These are phyloP conservation scores for Diversispora epigaea DNA, from an alignment of 192 early-diverging fungal genomes.

Conservation along the genomic window DNA sequence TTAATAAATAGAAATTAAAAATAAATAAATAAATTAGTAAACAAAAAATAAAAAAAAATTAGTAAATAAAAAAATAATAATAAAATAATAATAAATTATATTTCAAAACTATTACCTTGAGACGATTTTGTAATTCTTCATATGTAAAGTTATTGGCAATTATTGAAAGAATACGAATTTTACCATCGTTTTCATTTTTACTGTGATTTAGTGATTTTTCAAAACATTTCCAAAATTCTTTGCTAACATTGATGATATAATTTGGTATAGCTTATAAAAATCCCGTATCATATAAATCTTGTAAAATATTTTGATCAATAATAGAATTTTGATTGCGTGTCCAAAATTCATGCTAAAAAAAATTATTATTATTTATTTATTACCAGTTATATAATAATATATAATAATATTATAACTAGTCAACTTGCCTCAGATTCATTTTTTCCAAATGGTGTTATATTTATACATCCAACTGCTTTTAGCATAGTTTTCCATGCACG, in stretches of 20 bases:
- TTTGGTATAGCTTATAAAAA: neutral
- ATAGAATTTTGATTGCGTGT: neutral
- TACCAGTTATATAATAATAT: neutral
- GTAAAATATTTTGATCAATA: neutral
- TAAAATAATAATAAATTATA: too few species aligned
- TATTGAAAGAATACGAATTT: neutral
- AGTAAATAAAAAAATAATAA: too few species aligned
- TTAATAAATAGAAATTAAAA: too few species aligned
- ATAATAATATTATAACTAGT: neutral
- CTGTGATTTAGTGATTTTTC: too few species aligned
- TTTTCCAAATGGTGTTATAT: neutral
- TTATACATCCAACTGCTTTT: neutral
- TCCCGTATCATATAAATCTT: neutral
- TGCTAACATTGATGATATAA: neutral
- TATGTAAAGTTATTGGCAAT: constrained; percentile 5
- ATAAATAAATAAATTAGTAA: too few species aligned
- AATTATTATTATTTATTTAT: neutral
- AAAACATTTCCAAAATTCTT: neutral
- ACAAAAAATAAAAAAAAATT: too few species aligned
- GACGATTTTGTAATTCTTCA: too few species aligned
- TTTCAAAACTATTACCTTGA: too few species aligned
- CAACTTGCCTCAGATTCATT: neutral
- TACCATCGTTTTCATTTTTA: neutral
- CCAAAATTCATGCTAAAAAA: constrained; percentile 7
- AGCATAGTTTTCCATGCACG: neutral